phyloP scores from a whole-genome alignment of 2,329 filamentous ascomycete genomes.

The Pestalotiopsis sp. region DNA sequence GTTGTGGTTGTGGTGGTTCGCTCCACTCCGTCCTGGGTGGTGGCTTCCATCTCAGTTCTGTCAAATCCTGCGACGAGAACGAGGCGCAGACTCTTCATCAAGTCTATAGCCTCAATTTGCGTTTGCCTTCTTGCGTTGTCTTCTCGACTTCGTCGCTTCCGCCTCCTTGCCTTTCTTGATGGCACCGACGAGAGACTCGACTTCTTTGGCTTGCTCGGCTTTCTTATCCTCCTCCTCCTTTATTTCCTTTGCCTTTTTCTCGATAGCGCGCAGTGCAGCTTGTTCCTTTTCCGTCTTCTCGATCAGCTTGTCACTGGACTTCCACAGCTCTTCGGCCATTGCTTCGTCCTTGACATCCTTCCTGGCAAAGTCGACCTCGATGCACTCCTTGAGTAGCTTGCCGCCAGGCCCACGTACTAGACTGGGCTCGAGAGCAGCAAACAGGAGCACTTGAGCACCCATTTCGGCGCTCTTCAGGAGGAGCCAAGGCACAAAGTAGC shows the following conservation, averaged over 20 bases:
- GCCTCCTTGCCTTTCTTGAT: constrained; percentile 37
- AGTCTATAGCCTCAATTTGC: constrained; percentile 18
- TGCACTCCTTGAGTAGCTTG: constrained; percentile 86
- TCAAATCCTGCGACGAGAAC: no score
- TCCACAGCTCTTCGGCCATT: constrained; percentile 84
- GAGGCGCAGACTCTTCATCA: neutral
- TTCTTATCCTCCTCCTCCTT: constrained; percentile 31
- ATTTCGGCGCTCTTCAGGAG: constrained; percentile 81
- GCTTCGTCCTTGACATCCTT: constrained; percentile 78
- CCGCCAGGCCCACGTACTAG: constrained; percentile 68
- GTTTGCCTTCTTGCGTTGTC: constrained; percentile 32
- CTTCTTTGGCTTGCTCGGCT: constrained; percentile 30
- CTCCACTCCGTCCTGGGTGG: no score
- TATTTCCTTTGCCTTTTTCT: constrained; percentile 42
- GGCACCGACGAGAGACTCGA: constrained; percentile 28
- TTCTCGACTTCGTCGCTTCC: constrained; percentile 33
- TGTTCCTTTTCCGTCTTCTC: constrained; percentile 80
- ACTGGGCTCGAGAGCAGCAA: constrained; percentile 79
- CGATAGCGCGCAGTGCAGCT: constrained; percentile 48
- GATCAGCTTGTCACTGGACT: constrained; percentile 83
- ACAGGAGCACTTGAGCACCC: constrained; percentile 85
- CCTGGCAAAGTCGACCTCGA: constrained; percentile 70
- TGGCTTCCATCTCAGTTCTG: no score
- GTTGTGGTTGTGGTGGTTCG: no score
- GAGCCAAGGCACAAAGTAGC: constrained; percentile 84